Evolutionary conservation across 495 filamentous ascomycete genomes (phyloP), one percentile per base, ranked within the genome.

Genomic region (Bacidia gigantensis): DNA sequence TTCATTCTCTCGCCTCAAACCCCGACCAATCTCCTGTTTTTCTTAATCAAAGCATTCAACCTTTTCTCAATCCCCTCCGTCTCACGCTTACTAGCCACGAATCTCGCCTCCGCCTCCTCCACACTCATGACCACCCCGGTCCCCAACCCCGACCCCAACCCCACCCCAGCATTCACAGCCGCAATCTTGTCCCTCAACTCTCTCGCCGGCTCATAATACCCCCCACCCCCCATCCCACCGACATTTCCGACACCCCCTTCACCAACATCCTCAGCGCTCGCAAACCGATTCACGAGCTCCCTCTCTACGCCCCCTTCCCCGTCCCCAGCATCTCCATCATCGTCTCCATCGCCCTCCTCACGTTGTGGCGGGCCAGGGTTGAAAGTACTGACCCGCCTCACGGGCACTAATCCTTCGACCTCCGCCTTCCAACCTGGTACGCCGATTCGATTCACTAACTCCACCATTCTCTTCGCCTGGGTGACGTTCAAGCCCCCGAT

Each of bases 401-500:
- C 29, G 1, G 47, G 47, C 23, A 50, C 11, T 14, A 38, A 50
- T 20, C 14, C 32, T 7, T 50, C 47, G 29, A 50, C 18, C 24
- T 24, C 43, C 11, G 45, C n/a, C 9, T 44, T 44, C 41, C 5
- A 5, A n/a, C 9, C 20, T 5, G 41, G 41, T 5, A 44, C 29
- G 14, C 62, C 29, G 2, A 49, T 24, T 14, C 67, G 72, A 53
- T 77, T 72, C 65, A 95, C 86, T 0, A 94, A 72, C 49, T 78
- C 72, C 12, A 96, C 67, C 53, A 86, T 90, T 9, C 82, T 76
- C 21, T 83, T 73, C 55, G 94, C 87, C 60, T 93, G 85, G 25
- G 85, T 82, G 12, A 72, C 61, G 11, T 76, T 82, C 20, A 98
- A 69, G 55, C 87, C 86, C 35, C 79, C 79, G 24, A 96, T 72